Evolutionary conservation across 148 eudicot species (phyloP), one percentile per base, ranked within the genome.

Genomic region (Persicaria tinctoria): DNA sequence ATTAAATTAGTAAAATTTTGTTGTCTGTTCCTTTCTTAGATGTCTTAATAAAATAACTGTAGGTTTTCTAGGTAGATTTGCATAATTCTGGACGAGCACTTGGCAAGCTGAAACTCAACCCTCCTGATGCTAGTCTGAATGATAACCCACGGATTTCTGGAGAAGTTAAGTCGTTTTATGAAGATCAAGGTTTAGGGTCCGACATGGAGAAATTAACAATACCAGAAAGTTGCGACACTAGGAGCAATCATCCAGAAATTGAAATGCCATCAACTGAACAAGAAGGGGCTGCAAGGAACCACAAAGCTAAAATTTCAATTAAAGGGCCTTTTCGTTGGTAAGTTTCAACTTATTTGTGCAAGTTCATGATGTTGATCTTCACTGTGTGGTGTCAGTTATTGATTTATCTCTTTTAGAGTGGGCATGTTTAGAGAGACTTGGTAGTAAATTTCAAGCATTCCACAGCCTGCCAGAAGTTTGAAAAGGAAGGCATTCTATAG

Each of bases 291-390:
- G 79, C 82, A 78, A 84, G 80, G 74, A 69, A 75, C 70, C 72
- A 46, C 73, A 80, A 79, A 53, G 68, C 78, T 49, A 82, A 46
- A 75, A 77, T 80, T 49, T 82, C 78, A 77, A 75, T 72, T 69
- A 86, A 87, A 23, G 80, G 84, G 73, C 89, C 89, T 49, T 83
- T 81, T 14, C 81, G 78, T 55, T 92, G 97, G 97, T 92, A 84
- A 41, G 70, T 2, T 32, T 83, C 51, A 18, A 20, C 46, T 18
- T 7, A 70, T 79, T 63, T 13, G 6, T 53, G 16, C 46, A 73
- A n/a, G 50, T 59, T 76, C 56, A 45, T 57, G 69, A 4, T 73
- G 27, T 73, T 75, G 14, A 45, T 6, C 2, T 59, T 18, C 51
- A 9, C 48, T 78, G 60, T 38, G 32, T 76, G 55, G 2, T 49